Evolutionary conservation across 2,329 filamentous ascomycete genomes (phyloP), one percentile per base, ranked within the genome.

Genomic region (Microdochium trichocladiopsis): DNA sequence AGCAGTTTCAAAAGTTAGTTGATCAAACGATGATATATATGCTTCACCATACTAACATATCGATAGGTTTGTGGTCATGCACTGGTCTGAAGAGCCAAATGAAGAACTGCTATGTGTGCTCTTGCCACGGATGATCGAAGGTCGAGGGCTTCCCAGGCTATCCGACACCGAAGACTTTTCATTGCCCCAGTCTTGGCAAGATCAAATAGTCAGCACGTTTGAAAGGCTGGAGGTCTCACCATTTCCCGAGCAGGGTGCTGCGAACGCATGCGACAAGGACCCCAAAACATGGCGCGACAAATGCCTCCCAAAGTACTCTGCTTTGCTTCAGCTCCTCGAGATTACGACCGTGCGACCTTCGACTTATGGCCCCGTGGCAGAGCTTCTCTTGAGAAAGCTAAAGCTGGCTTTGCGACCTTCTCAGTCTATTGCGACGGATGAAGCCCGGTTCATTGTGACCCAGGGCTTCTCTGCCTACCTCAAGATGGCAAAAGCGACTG

Each of bases 381-480:
- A 86, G 59, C 75, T 85, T 28, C 68, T 90, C 22, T 75, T 87
- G 33, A 75, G 79, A 52, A 88, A 88, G 61, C 67, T 90, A 37
- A 82, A 83, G 58, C 75, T 85, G 23, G 83, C 85, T 0, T 69
- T 90, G 47, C 74, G 80, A 21, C 82, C 83, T 8, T 82, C 81
- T 2, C 78, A 78, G 5, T 75, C 77, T 11, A 68, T 83, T 50
- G 75, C 77, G 2, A 82, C 80, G 2, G 79, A 86, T 56, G 79
- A 86, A 62, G 80, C 83, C n/a, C 77, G 82, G 33, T 90, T 94
- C 58, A 87, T 89, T 49, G 77, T 86, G 53, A 88, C 87, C 10
- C 84, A 84, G 58, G 89, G 88, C 0, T 90, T 94, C 61, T 82
- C 81, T 53, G 81, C 86, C 4, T 89, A 91, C 59, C 74, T 90